Base-by-base conservation (phyloP, 2,329 filamentous ascomycete species). In the Drechmeria coniospora region DNA sequence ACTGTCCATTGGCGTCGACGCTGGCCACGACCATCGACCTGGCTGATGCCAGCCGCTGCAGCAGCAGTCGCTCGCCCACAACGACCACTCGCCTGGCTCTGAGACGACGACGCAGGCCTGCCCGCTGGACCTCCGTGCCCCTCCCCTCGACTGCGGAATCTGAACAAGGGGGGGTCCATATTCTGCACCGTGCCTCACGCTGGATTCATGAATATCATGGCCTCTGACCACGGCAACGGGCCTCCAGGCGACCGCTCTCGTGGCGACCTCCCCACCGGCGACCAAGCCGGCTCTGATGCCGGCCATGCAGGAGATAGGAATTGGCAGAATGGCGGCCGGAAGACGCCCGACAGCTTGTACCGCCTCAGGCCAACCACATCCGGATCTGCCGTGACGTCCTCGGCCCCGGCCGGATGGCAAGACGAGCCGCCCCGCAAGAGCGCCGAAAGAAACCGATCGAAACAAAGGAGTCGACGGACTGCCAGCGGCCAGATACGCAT, bases 401-500 rank as follows among this genome's bases (percentile, higher is more conserved):
- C 44, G 31, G 45, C 43, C 27, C 40, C 43, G 27, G 32, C 37
- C 15, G 39, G 39, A 28, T 48, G 46, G 39, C 43, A 50, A 27
- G 57, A 62, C 32, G 64, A 69, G 31, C 30, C 29, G 17, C 28
- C 56, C 33, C 56, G 64, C 40, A 61, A 53, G 42, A 73, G 68
- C 49, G 56, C 47, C 38, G 71, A 76, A 49, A 61, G 66, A 33
- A 73, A 65, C 40, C 54, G 67, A 38, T 71, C 70, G 32, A 57
- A 65, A 42, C 60, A 56, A 25, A 58, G 64, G 39, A 60, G 55
- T 41, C 62, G 64, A 27, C 60, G 70, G 40, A 63, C 63, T 29
- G 57, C 61, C 25, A 75, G 70, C 45, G 68, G 71, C 21, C 65
- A 69, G 39, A 49, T 68, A 34, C 69, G 79, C 39, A 61, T 69